A percentile compares a stretch with the other conserved stretches of the same genome.
These are phyloP conservation scores for Polytrichum formosum DNA, from an alignment of 225 moss, liverwort and hornwort genomes.

Conservation along the genomic window DNA sequence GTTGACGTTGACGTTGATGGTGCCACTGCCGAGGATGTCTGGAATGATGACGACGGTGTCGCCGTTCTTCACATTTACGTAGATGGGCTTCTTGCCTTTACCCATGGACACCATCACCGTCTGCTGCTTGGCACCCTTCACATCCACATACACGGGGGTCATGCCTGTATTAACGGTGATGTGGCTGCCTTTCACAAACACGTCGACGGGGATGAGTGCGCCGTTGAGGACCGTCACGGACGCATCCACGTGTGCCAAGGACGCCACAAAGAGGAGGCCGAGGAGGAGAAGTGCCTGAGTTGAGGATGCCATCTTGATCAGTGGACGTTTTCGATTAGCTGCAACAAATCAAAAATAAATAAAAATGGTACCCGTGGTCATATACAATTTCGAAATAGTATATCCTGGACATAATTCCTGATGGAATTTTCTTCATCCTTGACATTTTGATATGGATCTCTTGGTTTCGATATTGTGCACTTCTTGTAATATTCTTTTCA, in stretches of 20 bases:
- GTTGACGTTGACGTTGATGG: slow-evolving; percentile 20
- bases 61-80: slow-evolving; percentile 25
- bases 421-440: too few species aligned
- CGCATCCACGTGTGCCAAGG: slow-evolving; percentile 2
- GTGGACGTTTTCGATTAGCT: too few species aligned
- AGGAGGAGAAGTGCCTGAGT: neutral
- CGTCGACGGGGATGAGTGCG: neutral
- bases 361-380: too few species aligned
- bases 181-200: slow-evolving; percentile 7
- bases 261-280: slow-evolving; percentile 10
- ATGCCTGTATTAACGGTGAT: slow-evolving; percentile 18
- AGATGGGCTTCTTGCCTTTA: slow-evolving; percentile 11
- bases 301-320: neutral
- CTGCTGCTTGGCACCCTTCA: slow-evolving; percentile 17
- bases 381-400: too few species aligned
- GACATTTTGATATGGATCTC: too few species aligned
- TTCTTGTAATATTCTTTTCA: too few species aligned
- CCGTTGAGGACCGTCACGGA: slow-evolving; percentile 14
- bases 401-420: too few species aligned
- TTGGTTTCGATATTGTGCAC: too few species aligned
- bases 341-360: too few species aligned
- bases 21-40: slow-evolving; percentile 12
- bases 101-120: slow-evolving; percentile 17
- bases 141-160: slow-evolving; percentile 1
- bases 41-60: slow-evolving; percentile 23